Evolutionary conservation across 2,329 filamentous ascomycete genomes (phyloP).

Genomic region (Aspergillus fumigatiaffinis): DNA sequence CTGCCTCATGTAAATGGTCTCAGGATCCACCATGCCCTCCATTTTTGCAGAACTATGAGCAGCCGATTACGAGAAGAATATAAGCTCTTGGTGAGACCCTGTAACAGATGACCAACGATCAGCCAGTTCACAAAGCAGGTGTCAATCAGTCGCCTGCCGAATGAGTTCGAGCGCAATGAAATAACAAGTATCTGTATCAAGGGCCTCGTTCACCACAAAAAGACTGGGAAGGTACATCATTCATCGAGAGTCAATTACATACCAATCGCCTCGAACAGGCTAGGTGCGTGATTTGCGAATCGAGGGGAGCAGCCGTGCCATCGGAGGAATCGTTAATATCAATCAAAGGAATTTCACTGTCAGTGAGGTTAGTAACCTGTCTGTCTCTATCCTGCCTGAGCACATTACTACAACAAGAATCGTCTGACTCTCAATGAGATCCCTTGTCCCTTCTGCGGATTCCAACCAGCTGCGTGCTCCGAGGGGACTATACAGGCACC

Average conservation of each 20-base stretch:
- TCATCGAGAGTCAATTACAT: not conserved
- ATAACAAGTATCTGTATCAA: not conserved
- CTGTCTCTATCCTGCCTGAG: not conserved
- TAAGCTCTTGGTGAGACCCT: not conserved
- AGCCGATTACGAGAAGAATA: not conserved
- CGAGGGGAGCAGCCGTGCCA: conserved; percentile 3
- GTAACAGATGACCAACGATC: not conserved
- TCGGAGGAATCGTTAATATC: conserved; percentile 2
- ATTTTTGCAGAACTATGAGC: conserved; percentile 22
- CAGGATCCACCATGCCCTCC: conserved; percentile 69
- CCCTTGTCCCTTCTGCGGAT: conserved; percentile 1
- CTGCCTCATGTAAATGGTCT: conserved; percentile 89
- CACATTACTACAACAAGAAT: conserved; percentile 10
- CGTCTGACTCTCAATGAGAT: conserved; percentile 7
- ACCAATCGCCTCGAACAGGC: conserved; percentile 2
- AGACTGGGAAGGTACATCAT: not conserved
- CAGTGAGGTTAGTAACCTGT: conserved; percentile 3
- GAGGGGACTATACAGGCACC: not conserved
- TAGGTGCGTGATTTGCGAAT: conserved; percentile 4
- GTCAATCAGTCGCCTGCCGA: not conserved
- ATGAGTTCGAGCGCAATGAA: not conserved
- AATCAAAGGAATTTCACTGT: conserved; percentile 3
- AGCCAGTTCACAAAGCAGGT: not conserved
- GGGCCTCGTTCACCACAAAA: not conserved
- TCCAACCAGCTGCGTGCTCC: not conserved